Conservation (phyloP, 805 yeast genomes). For the Cyberlindnera sargentensis region DNA sequence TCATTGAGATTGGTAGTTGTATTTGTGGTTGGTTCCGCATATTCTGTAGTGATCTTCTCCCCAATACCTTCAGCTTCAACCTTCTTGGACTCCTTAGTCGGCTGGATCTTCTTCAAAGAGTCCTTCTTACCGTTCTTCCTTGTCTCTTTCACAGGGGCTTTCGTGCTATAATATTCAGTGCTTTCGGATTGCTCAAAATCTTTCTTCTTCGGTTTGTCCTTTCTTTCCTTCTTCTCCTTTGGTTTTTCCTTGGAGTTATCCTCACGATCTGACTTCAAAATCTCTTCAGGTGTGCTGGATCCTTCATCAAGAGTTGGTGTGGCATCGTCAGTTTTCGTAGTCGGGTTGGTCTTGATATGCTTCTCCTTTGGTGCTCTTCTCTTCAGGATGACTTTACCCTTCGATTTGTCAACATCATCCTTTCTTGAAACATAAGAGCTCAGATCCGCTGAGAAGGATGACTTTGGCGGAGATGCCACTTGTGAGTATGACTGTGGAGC, state of each 20-base stretch:
- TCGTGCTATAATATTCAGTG: too few species aligned
- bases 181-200: too few species aligned
- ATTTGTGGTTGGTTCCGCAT: too few species aligned
- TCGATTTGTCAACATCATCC: neutral
- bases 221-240: neutral
- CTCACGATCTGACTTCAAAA: neutral
- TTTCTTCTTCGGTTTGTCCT: neutral
- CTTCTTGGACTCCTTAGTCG: neutral
- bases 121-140: too few species aligned
- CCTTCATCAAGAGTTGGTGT: too few species aligned
- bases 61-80: neutral
- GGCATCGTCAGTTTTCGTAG: neutral
- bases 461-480: conserved; percentile 13
- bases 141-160: too few species aligned
- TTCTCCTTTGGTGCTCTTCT: conserved; percentile 6
- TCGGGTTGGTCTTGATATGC: neutral
- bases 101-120: too few species aligned
- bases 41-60: too few species aligned
- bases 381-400: conserved; percentile 11
- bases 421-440: conserved; percentile 4
- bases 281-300: too few species aligned
- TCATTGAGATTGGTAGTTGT: too few species aligned
- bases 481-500: conserved; percentile 1
- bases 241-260: neutral
- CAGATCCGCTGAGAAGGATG: conserved; percentile 4